Evolutionary conservation across 495 filamentous ascomycete species (phyloP).

Genomic region (Hyaloscypha finlandica): DNA sequence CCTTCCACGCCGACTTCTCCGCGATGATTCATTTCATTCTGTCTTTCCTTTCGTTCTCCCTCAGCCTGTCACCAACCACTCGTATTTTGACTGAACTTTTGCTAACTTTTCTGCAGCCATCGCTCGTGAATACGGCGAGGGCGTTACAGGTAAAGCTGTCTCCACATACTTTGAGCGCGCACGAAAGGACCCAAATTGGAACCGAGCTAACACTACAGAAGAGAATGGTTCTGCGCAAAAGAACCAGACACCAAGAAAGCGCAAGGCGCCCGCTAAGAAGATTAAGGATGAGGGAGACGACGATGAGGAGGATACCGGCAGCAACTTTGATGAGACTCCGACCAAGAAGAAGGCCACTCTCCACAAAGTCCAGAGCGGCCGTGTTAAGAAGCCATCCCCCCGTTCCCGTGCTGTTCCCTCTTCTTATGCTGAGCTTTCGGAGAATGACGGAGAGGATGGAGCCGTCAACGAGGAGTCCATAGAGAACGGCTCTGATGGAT

Average conservation of each 20-base stretch:
- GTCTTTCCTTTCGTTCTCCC: slow-evolving; percentile 21
- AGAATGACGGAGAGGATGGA: not conserved
- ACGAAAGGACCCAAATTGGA: slow-evolving; percentile 25
- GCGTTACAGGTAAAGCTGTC: slow-evolving; percentile 27
- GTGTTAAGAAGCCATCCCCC: slow-evolving; percentile 12
- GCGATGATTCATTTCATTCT: slow-evolving; percentile 15
- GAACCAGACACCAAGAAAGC: not conserved
- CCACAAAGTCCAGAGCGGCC: slow-evolving; percentile 17
- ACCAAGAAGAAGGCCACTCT: slow-evolving; percentile 13
- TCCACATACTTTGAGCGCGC: slow-evolving; percentile 26
- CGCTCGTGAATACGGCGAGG: slow-evolving; percentile 24
- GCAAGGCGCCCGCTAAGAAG: not conserved
- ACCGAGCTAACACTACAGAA: slow-evolving; percentile 22
- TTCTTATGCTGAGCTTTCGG: not conserved
- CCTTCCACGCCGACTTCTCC: not conserved
- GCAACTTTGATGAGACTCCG: slow-evolving; percentile 1
- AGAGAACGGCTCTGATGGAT: not conserved
- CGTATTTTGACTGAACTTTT: slow-evolving; percentile 14
- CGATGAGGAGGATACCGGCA: slow-evolving; percentile 1
- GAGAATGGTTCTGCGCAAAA: slow-evolving; percentile 16
- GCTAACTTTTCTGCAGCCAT: slow-evolving; percentile 34
- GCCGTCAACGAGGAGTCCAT: not conserved
- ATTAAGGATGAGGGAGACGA: not conserved
- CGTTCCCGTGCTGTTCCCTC: not conserved
- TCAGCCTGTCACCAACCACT: slow-evolving; percentile 12